Percentiles rank a stretch among this genome's conserved stretches.
Evolutionary conservation across 2,329 filamentous ascomycete genomes (phyloP).

Genomic region (Fusarium brevicatenulatum): DNA sequence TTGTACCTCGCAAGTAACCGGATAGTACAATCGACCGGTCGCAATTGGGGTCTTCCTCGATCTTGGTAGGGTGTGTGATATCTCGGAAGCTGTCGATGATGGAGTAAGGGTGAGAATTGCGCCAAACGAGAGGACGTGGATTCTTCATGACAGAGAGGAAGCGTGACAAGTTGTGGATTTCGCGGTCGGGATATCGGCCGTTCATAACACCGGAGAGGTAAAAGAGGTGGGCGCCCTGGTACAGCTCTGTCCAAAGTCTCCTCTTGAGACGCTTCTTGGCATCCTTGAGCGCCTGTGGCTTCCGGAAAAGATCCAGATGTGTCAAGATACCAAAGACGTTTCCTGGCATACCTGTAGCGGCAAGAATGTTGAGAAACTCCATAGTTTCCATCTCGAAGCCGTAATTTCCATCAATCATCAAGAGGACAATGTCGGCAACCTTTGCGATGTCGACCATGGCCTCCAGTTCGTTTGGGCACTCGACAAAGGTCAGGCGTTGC

Average conservation of each 20-base stretch:
- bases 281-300: constrained; percentile 88
- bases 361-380: constrained; percentile 96
- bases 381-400: constrained; percentile 99
- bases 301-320: constrained; percentile 94
- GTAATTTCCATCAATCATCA: constrained; percentile 99
- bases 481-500: constrained; percentile 91
- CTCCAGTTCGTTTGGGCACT: constrained; percentile 96
- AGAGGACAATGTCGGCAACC: constrained; percentile 93
- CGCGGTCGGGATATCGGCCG: constrained; percentile 93
- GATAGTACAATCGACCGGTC: constrained; percentile 92
- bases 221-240: constrained; percentile 96
- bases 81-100: constrained; percentile 95
- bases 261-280: constrained; percentile 98
- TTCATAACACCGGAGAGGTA: constrained; percentile 97
- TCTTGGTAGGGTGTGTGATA: constrained; percentile 89
- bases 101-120: constrained; percentile 94
- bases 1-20: constrained; percentile 93
- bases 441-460: constrained; percentile 98
- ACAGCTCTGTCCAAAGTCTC: constrained; percentile 95
- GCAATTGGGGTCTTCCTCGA: constrained; percentile 89
- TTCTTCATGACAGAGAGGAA: constrained; percentile 99
- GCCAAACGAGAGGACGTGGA: constrained; percentile 93
- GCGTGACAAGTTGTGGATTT: constrained; percentile 93
- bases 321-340: constrained; percentile 98
- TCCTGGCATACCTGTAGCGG: constrained; percentile 96